A percentile compares a stretch with the other conserved stretches of the same genome.
phyloP scores from a whole-genome alignment of 768 basidiomycete species.

The Dacryopinax spathularia region DNA sequence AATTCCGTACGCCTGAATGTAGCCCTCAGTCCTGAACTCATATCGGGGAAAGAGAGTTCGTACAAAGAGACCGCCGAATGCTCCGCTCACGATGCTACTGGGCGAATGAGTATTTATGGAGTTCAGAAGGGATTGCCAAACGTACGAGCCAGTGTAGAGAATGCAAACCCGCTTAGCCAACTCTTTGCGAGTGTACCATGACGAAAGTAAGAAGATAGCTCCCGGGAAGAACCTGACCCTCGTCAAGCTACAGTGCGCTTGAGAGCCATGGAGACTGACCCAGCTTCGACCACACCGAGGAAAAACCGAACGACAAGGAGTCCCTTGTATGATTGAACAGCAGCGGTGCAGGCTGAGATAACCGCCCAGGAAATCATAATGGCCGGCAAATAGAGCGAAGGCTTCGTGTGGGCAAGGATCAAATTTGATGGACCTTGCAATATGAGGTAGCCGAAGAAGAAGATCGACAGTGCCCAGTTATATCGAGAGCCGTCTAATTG shows the following conservation, averaged over 20 bases:
- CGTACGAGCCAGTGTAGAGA: background rate
- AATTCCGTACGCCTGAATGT: background rate
- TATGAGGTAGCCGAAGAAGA: conserved; percentile 16
- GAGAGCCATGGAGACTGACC: background rate
- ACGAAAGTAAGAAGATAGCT: conserved; percentile 27
- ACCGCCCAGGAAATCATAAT: background rate
- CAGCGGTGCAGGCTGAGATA: background rate
- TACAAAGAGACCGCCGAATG: background rate
- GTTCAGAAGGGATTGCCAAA: too few species aligned
- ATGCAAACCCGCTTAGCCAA: background rate
- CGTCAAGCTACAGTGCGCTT: background rate
- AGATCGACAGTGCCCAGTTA: conserved; percentile 11
- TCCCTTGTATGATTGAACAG: background rate
- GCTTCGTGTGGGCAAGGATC: conserved; percentile 9
- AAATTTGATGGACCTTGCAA: conserved; percentile 21
- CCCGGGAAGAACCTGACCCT: conserved; percentile 41
- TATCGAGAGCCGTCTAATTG: conserved; percentile 14
- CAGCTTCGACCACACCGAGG: background rate
- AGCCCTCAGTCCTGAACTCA: background rate
- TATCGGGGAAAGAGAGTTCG: background rate
- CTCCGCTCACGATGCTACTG: background rate
- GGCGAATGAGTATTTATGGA: background rate
- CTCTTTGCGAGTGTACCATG: conserved; percentile 27
- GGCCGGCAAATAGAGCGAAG: background rate
- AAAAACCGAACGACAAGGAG: conserved; percentile 1